Evolutionary conservation across 1,284 basidiomycete species (phyloP).

Genomic region (Schizophyllum amplum): DNA sequence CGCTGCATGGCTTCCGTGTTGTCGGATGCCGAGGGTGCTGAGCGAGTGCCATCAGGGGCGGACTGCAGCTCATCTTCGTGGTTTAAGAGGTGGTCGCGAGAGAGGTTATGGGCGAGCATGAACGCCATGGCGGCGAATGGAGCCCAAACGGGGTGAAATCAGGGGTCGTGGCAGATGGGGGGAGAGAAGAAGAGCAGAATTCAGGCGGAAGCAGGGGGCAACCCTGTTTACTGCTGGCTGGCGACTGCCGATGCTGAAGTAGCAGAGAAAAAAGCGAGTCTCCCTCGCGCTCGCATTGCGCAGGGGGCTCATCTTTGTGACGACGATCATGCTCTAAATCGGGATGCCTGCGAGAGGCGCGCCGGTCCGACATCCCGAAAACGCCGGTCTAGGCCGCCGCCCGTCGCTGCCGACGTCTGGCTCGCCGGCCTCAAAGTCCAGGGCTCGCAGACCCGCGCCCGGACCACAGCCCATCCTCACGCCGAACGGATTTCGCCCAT

Average conservation of each 20-base stretch:
- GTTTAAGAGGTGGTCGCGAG: background rate
- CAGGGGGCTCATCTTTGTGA: background rate
- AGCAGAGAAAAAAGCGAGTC: background rate
- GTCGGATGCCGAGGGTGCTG: background rate
- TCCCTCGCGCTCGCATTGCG: background rate
- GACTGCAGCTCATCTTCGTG: slow-evolving; percentile 8
- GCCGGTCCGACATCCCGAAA: background rate
- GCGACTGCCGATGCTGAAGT: background rate
- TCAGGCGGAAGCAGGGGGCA: background rate
- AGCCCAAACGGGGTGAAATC: background rate
- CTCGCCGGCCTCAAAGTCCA: background rate
- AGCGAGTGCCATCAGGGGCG: background rate
- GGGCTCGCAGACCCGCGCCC: background rate
- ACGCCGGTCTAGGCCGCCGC: background rate
- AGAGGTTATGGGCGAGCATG: background rate
- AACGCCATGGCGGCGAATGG: background rate
- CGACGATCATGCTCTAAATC: background rate
- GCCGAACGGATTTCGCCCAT: too few relatives aligned
- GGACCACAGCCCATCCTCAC: background rate
- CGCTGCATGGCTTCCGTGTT: background rate
- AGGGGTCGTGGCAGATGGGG: background rate
- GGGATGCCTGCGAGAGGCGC: background rate
- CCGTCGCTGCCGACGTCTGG: background rate
- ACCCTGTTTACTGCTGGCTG: background rate
- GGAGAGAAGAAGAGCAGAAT: background rate